Base-by-base conservation (phyloP, 1,284 basidiomycete species). In the Trichosporon coremiiforme region DNA sequence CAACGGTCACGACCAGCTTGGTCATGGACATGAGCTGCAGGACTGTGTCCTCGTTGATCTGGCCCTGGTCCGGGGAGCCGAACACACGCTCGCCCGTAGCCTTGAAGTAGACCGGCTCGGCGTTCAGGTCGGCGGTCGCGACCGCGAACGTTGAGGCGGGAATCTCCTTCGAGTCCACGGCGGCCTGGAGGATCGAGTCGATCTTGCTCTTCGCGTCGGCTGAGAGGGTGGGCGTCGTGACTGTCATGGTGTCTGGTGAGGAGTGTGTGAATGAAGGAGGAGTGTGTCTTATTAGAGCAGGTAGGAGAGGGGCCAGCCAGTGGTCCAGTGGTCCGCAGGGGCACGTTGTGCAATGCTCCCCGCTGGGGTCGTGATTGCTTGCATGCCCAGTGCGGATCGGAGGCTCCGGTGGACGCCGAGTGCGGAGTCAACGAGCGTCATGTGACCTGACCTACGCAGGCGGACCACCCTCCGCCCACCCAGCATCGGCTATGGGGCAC, bases 1-100 rank as follows among this genome's bases (percentile, higher is more conserved):
- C 66, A 4, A 73, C 25, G 12, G 69, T 20, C 13, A 66, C 65
- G 22, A 80, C 75, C 2, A 81, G 73, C 71, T 81, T 82, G 63
- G 77, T 77, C 72, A 75, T 76, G 1, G 79, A 80, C 69, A 79
- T 79, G 20, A 79, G 67, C 70, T 80, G 76, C 4, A 78, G 68
- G 1, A 70, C 79, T 6, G 79, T 80, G 64, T 78, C 71, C 50
- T 71, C 68, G 63, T 77, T 67, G 15, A 82, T 72, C 69, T 72
- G 55, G 25, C 76, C 78, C 55, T 74, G 68, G 29, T 67, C 60
- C 6, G 72, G 68, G 15, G 78, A 67, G 1, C 75, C 79, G 63
- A 76, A 78, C 4, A 74, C 70, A 53, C 57, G 69, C 50, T 77
- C 74, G 29, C 80, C 80, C 1, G 53, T 70, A 31, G 76, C 69